Evolutionary conservation across 2,329 filamentous ascomycete genomes (phyloP), one percentile per base, ranked within the genome.

Genomic region (Hymenoscyphus salicellus): DNA sequence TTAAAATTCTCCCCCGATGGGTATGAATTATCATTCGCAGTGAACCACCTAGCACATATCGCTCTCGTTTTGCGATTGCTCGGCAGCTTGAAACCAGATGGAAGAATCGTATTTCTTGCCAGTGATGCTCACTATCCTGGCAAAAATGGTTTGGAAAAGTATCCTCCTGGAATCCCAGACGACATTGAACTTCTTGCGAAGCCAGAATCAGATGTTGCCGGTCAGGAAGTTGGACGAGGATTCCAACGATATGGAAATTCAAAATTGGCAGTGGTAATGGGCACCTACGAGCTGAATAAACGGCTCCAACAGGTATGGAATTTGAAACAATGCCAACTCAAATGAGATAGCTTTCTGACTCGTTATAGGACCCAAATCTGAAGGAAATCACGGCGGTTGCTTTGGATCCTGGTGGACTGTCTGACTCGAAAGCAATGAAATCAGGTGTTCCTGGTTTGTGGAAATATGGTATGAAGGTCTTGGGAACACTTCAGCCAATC

Each of bases 181-280:
- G 70, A 79, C 57, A 55, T 80, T 2, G 77, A 79, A 4, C 46
- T 72, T 2, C 70, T 81, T 55, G 72, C 77, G 8, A 75, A 77
- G 58, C 77, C 78, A 1, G 32, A 57, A 0, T 62, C 70, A 2
- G 77, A 79, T 64, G 23, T 33, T 14, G 43, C 28, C 8, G 30
- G 43, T 20, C 76, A 81, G 20, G 72, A 75, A 26, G 66, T 75
- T 26, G 79, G 77, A 3, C 71, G 73, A 5, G 80, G 80, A 2
- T 81, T 80, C 36, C 75, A 79, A 61, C 72, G 78, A 61, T 83
- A 82, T 68, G 79, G 74, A 2, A 76, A 75, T 28, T 77, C 78
- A 0, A 83, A 82, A 67, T 67, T 65, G 17, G 79, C 76, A 2
- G 71, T 77, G 14, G 69, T 79, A 4, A 79, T 78, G 70, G 78